phyloP scores from a whole-genome alignment of 805 yeast species.

The Candida namnaoensis region DNA sequence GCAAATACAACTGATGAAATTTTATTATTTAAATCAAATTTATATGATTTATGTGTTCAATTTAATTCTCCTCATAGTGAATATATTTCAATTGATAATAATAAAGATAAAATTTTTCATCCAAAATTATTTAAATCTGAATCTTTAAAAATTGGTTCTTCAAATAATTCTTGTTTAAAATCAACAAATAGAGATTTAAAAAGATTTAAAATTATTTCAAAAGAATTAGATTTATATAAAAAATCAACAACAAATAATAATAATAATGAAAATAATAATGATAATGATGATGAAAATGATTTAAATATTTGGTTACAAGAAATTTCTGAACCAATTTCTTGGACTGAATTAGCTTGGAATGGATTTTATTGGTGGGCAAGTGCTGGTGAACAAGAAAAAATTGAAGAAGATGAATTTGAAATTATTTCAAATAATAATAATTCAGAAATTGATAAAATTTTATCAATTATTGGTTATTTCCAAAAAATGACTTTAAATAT shows the following conservation, averaged over 20 bases:
- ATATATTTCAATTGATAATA: background rate
- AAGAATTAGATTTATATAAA: conserved; percentile 9
- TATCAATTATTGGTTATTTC: conserved; percentile 39
- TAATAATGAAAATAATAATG: conserved; percentile 4
- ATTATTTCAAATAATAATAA: conserved; percentile 18
- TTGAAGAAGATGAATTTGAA: conserved; percentile 26
- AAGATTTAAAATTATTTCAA: conserved; percentile 21
- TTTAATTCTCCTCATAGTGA: conserved; percentile 3
- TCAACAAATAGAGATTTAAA: conserved; percentile 30
- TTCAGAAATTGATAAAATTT: conserved; percentile 16
- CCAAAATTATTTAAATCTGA: conserved; percentile 7
- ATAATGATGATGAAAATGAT: conserved; percentile 1
- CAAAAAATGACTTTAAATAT: conserved; percentile 37
- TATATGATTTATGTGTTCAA: conserved; percentile 39
- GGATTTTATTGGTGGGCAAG: conserved; percentile 86
- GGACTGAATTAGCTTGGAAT: conserved; percentile 54
- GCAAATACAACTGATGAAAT: conserved; percentile 66
- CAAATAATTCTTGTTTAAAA: conserved; percentile 1
- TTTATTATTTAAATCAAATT: conserved; percentile 38
- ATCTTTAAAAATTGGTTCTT: conserved; percentile 4
- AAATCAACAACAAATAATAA: background rate
- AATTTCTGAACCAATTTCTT: conserved; percentile 39
- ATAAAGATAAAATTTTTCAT: conserved; percentile 5
- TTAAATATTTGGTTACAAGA: conserved; percentile 32
- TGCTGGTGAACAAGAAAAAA: conserved; percentile 54